These are phyloP conservation scores for Hypoxylon intermedium DNA, from an alignment of 495 filamentous ascomycete species.

Conservation along the genomic window DNA sequence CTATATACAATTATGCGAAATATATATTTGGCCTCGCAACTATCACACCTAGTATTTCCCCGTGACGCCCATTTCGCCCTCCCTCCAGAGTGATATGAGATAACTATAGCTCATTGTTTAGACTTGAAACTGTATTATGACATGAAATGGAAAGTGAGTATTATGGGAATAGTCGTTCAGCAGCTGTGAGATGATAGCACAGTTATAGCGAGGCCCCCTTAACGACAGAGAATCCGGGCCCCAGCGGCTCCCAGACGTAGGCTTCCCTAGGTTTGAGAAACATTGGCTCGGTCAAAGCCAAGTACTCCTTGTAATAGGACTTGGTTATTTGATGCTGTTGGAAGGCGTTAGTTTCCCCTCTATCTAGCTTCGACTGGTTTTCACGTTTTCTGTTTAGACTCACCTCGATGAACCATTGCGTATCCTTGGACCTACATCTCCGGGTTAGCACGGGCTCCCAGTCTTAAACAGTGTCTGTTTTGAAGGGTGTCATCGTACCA, in stretches of 20 bases:
- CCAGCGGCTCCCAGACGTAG: conserved; percentile 49
- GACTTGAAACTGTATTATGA: conserved; percentile 12
- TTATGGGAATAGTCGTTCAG: conserved; percentile 1
- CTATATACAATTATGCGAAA: conserved; percentile 33
- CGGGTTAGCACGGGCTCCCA: conserved; percentile 9
- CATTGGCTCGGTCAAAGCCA: conserved; percentile 56
- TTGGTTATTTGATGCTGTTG: conserved; percentile 57
- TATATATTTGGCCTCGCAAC: conserved; percentile 13
- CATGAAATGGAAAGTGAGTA: conserved; percentile 8
- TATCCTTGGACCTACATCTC: conserved; percentile 43
- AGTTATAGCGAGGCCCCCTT: conserved; percentile 30
- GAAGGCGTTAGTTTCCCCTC: conserved; percentile 9
- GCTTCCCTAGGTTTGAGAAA: conserved; percentile 55
- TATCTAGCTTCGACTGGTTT: background rate
- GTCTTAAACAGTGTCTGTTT: conserved; percentile 16
- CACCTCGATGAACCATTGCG: conserved; percentile 53
- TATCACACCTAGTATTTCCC: conserved; percentile 5
- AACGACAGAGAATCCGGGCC: conserved; percentile 41
- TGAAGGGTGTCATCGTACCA: conserved; percentile 38
- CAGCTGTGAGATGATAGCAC: background rate
- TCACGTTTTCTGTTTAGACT: no score
- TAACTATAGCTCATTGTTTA: background rate
- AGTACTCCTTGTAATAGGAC: conserved; percentile 58
- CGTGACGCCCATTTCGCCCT: conserved; percentile 11
- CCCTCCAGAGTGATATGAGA: conserved; percentile 10